Base-by-base conservation (phyloP, 352 stramenopile genomes). In the Nothophytophthora sp. region DNA sequence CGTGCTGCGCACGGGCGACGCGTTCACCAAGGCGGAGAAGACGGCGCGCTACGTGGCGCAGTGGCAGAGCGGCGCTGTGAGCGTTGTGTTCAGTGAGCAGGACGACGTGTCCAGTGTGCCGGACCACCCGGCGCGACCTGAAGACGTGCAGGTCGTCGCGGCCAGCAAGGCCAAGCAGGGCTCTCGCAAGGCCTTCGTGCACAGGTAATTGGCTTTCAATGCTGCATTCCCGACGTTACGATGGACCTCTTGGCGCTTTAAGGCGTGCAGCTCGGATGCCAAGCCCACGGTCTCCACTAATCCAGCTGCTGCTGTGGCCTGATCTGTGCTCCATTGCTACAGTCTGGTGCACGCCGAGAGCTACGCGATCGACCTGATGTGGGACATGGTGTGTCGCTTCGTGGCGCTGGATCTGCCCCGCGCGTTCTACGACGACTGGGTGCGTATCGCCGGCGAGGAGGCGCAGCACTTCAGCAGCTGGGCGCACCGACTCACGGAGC, bases 291-390 rank as follows among this genome's bases (percentile, higher is more conserved):
- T 42, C 41, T 42, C 19, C 5, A 16, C 23, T 16, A 16, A 15
- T 28, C 25, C 9, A 27, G 11, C 13, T 22, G n/a, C n/a, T 44
- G 9, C 38, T 46, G 10, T 32, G 15, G 30, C 5, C 29, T 38
- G n/a, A 8, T 55, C 13, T 43, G 3, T 20, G 24, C 33, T 44
- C 9, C 48, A 51, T 18, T 9, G 7, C n/a, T 36, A 13, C 20
- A 74, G 67, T 32, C 53, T 85, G 27, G 72, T 57, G 1, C 77
- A 86, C 29, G 73, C 75, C 9, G 74, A 86, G 51, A 81, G 70
- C 55, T 81, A 76, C 33, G 77, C 77, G 6, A 81, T 88, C 34
- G 74, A 88, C 55, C 51, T 88, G 5, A 78, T 81, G 59, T 88
- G 74, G 74, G 77, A 86, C 53, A 79, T 85, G 51, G 56, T 88